phyloP scores from a whole-genome alignment of 2,329 filamentous ascomycete species.

The Apiospora malaysiana region DNA sequence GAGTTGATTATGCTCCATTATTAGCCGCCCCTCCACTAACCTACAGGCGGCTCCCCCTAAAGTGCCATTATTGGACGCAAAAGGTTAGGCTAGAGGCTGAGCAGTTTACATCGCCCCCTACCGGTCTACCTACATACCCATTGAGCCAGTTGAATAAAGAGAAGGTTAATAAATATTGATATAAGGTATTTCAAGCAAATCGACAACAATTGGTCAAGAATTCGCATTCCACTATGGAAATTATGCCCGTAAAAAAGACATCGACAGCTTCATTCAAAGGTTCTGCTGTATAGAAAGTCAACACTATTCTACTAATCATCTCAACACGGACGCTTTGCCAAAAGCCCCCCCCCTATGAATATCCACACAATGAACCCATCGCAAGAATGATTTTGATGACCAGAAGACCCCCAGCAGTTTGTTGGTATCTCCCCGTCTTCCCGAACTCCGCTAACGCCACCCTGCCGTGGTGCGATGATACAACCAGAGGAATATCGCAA shows the following conservation, averaged over 20 bases:
- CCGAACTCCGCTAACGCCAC: constrained; percentile 39
- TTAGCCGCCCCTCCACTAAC: constrained; percentile 20
- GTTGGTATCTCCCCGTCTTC: constrained; percentile 40
- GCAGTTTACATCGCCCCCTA: neutral
- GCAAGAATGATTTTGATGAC: constrained; percentile 35
- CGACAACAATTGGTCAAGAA: neutral
- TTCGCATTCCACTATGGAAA: constrained; percentile 9
- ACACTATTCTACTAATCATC: constrained; percentile 13
- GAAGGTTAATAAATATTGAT: no score
- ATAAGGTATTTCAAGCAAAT: no score
- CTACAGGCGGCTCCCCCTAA: neutral
- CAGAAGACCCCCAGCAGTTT: constrained; percentile 36
- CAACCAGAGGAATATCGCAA: constrained; percentile 32
- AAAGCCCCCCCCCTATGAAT: neutral
- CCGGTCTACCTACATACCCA: neutral
- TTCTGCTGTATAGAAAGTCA: neutral
- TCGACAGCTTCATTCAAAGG: neutral
- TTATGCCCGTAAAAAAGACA: neutral
- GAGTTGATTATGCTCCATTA: constrained; percentile 4
- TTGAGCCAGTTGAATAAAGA: no score
- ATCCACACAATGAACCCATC: constrained; percentile 11
- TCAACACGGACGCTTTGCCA: neutral
- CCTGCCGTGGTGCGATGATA: constrained; percentile 31
- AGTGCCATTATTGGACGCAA: constrained; percentile 3
- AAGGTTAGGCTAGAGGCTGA: neutral